Conservation (phyloP, 2,329 filamentous ascomycete genomes). For the Drechslerella coelobrocha region DNA sequence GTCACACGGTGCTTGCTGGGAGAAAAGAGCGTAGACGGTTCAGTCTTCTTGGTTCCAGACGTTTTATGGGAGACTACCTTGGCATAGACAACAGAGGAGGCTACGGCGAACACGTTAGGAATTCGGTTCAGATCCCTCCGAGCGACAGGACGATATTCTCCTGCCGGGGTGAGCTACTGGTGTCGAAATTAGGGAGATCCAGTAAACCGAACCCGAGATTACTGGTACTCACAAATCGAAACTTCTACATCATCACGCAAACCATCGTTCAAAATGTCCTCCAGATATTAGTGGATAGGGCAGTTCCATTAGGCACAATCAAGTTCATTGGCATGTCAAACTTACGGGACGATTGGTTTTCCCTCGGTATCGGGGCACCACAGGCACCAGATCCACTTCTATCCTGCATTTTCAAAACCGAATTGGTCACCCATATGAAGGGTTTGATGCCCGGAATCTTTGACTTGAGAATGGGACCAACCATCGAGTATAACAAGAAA, state of each 20-base stretch:
- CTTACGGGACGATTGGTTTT: conserved; percentile 94
- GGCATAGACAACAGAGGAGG: conserved; percentile 80
- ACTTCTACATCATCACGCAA: conserved; percentile 88
- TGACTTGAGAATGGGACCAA: conserved; percentile 80
- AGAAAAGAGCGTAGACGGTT: conserved; percentile 81
- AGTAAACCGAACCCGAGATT: conserved; percentile 90
- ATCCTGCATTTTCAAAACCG: conserved; percentile 94
- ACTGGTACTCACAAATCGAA: conserved; percentile 81
- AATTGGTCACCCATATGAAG: conserved; percentile 91
- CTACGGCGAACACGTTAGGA: conserved; percentile 88
- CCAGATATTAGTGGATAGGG: conserved; percentile 79
- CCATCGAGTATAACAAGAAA: conserved; percentile 96
- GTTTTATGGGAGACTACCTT: conserved; percentile 78
- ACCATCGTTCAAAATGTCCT: conserved; percentile 80
- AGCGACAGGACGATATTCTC: conserved; percentile 86
- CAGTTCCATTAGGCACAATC: conserved; percentile 83
- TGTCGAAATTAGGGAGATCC: conserved; percentile 94
- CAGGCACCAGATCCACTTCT: conserved; percentile 93
- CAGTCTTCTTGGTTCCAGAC: conserved; percentile 81
- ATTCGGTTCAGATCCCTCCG: conserved; percentile 76
- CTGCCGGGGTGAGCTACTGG: conserved; percentile 84
- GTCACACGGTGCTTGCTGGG: conserved; percentile 78
- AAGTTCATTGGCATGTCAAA: conserved; percentile 84
- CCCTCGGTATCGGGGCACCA: conserved; percentile 83
- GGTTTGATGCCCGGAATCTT: conserved; percentile 77